phyloP scores from a whole-genome alignment of 768 basidiomycete genomes.

The Clavaria fumosa region DNA sequence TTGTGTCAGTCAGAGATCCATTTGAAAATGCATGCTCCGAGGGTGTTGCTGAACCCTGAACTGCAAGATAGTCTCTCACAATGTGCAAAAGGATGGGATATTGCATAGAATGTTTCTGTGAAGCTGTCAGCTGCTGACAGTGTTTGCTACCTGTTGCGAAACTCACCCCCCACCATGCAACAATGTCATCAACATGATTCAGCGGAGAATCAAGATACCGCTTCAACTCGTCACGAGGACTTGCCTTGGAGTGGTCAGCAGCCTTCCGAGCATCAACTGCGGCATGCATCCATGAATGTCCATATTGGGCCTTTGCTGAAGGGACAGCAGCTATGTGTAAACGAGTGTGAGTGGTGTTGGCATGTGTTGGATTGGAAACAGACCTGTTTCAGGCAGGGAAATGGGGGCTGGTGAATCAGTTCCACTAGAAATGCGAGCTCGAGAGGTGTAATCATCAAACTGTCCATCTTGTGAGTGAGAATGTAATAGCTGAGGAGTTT shows the following conservation, averaged over 20 bases:
- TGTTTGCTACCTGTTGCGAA: background rate
- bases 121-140: background rate
- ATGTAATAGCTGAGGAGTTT: too few relatives aligned
- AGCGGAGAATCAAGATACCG: background rate
- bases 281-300: background rate
- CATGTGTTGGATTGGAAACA: too few relatives aligned
- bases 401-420: too few relatives aligned
- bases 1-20: slow-evolving; percentile 14
- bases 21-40: slow-evolving; percentile 17
- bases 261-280: background rate
- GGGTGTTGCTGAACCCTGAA: slow-evolving; percentile 16
- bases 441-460: too few relatives aligned
- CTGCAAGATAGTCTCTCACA: slow-evolving; percentile 15
- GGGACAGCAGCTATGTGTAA: background rate
- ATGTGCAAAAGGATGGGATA: slow-evolving; percentile 15
- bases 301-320: background rate
- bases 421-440: too few relatives aligned
- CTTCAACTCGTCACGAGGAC: background rate
- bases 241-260: background rate
- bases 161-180: slow-evolving; percentile 14
- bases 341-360: too few relatives aligned
- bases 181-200: slow-evolving; percentile 5
- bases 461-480: too few relatives aligned
- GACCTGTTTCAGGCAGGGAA: too few relatives aligned
- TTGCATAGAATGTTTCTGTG: slow-evolving; percentile 12